These are phyloP conservation scores for Calonectria montana DNA, from an alignment of 2,329 filamentous ascomycete species.

Conservation along the genomic window DNA sequence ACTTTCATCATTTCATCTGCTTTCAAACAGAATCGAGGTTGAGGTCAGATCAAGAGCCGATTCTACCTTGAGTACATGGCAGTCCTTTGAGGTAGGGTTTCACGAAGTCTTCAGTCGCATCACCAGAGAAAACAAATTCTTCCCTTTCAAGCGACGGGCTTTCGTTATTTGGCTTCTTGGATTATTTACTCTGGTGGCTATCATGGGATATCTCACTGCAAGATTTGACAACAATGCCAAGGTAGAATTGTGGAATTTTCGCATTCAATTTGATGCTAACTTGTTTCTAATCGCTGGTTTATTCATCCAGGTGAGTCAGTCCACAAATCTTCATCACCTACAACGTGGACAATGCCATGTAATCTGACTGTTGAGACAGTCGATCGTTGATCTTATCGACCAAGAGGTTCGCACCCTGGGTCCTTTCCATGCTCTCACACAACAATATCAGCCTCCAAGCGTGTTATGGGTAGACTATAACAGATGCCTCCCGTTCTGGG, in stretches of 20 bases:
- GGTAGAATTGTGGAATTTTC: background rate
- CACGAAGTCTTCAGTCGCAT: too few relatives aligned
- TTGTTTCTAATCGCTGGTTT: background rate
- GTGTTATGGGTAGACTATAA: background rate
- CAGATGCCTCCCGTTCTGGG: background rate
- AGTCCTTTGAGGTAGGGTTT: background rate
- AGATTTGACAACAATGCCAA: background rate
- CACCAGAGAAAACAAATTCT: background rate
- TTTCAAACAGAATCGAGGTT: background rate
- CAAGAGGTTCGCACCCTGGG: background rate
- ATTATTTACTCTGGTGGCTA: background rate
- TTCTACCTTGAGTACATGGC: background rate
- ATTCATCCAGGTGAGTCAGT: background rate
- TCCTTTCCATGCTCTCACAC: background rate
- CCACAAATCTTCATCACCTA: background rate
- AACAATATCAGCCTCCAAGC: background rate
- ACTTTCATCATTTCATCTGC: background rate
- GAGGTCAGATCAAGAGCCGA: background rate
- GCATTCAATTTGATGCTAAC: background rate
- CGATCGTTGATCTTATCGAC: background rate
- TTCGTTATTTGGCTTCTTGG: background rate
- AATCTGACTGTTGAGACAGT: background rate
- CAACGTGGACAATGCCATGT: background rate
- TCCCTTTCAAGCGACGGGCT: background rate
- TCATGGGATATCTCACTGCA: background rate